Base-by-base conservation (phyloP, 257 asterid genomes). In the Verbena officinalis region DNA sequence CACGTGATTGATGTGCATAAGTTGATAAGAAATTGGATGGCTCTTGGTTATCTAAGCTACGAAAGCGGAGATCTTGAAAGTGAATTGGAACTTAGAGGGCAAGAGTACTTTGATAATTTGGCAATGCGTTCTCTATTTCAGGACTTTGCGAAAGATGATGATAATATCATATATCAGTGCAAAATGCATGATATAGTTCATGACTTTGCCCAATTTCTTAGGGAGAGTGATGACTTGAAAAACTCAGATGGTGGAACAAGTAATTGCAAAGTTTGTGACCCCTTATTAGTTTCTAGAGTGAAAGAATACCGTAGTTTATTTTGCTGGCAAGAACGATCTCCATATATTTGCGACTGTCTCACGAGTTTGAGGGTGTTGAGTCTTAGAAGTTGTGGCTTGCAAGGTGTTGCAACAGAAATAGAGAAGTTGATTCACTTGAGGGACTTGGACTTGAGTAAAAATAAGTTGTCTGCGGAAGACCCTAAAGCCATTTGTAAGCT, bases 21-120 rank as follows among this genome's bases (percentile, higher is more conserved):
- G 40, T 49, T 77, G 72, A 65, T 71, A 42, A 68, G 74, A 65
- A 59, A 74, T 21, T 81, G 83, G 86, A 81, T 64, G 73, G 83
- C 76, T 1, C 81, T 74, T 6, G 77, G 75, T 14, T 81, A 52
- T 69, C 65, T 77, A 16, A 10, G 34, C 30, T 34, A 64, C 3
- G 7, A 17, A n/a, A n/a, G n/a, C 19, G 57, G 46, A 13, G 17
- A 27, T 27, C 33, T 1, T 0, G 44, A 9, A 33, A 59, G 44
- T 20, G 73, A 56, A 0, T 49, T 21, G 61, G 83, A 77, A 42
- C n/a, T 33, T 1, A 57, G 1, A 57, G 83, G 83, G 13, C 21
- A 30, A 12, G 63, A 49, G 5, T 72, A 44, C 52, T 43, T 65
- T 31, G 39, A 72, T 3, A 12, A 64, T 4, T 51, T 72, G 45